Base-by-base conservation (phyloP, 768 basidiomycete genomes). In the Asterophora parasitica region DNA sequence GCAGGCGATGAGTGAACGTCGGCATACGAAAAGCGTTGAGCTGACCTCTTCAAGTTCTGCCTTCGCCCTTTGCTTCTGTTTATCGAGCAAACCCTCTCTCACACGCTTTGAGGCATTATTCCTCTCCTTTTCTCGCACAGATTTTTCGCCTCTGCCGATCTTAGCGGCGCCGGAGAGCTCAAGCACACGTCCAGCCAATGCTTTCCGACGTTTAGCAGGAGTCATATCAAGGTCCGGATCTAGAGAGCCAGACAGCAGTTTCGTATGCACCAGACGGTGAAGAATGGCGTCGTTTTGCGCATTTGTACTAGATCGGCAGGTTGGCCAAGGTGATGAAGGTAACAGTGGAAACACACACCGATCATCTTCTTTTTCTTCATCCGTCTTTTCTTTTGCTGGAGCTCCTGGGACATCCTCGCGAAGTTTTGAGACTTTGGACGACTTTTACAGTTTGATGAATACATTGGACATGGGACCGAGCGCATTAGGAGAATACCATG, bases 241-340 rank as follows among this genome's bases (percentile, higher is more conserved):
- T 7, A 84, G 63, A 4, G 86, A 88, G 8, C 85, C 88, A 7
- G 90, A 85, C 5, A 92, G 69, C 4, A 92, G 67, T 53, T 83
- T 76, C 0, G 89, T 91, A 61, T 92, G 90, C 12, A 92, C 76
- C 4, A 92, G 70, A 43, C 79, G 82, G 61, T 91, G 88, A 11
- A 92, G 75, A 19, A 85, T 63, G 0, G 81, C 83, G 59, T 92
- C 90, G 44, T 92, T 92, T 54, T 86, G 81, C 8, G 71, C 66
- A 61, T 88, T 87, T 15, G 84, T 78, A 41, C 91, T 92, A 58
- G 11, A n/a, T 41, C 12, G 31, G 19, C 9, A 17, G 27, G 8
- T 43, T 50, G 33, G 27, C 35, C 16, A 34, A 23, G 11, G 7
- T 13, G 35, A 4, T 13, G 16, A 10, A 23, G 15, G n/a, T 16